Evolutionary conservation across 495 filamentous ascomycete genomes (phyloP).

Genomic region (Hypoxylon fragiforme): DNA sequence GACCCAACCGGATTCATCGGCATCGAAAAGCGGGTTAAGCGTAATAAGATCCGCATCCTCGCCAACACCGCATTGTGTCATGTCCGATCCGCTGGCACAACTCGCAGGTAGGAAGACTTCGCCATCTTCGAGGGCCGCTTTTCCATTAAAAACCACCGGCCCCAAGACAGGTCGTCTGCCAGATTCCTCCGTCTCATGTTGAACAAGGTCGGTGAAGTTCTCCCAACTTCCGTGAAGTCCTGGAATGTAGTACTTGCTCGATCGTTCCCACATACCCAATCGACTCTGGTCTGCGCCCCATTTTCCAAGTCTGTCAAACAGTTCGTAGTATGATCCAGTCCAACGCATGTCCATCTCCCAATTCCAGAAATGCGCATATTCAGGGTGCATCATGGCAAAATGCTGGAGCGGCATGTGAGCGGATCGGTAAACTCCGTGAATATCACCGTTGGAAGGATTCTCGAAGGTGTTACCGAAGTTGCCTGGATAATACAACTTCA

Average conservation of each 20-base stretch:
- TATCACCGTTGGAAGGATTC: constrained; percentile 60
- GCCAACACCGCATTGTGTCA: constrained; percentile 78
- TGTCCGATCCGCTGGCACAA: constrained; percentile 64
- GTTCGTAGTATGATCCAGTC: constrained; percentile 90
- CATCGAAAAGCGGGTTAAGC: constrained; percentile 92
- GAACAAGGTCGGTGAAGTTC: constrained; percentile 66
- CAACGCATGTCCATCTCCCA: constrained; percentile 98
- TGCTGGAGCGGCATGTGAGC: constrained; percentile 90
- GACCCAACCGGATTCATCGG: constrained; percentile 83
- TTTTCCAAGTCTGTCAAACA: constrained; percentile 71
- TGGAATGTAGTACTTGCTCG: constrained; percentile 87
- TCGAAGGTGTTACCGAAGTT: constrained; percentile 68
- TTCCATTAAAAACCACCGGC: constrained; percentile 64
- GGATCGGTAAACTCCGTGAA: constrained; percentile 89
- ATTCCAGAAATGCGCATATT: constrained; percentile 96
- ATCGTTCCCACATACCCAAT: constrained; percentile 87
- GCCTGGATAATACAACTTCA: constrained; percentile 81
- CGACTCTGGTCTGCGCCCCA: constrained; percentile 84
- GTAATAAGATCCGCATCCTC: constrained; percentile 95
- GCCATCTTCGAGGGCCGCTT: constrained; percentile 60
- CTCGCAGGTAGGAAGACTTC: constrained; percentile 58
- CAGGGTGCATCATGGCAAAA: constrained; percentile 84
- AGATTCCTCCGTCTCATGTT: constrained; percentile 53
- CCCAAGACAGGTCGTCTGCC: constrained; percentile 76
- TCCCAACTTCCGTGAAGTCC: constrained; percentile 83